phyloP scores from a whole-genome alignment of 331 rosid genomes.

The Cucumis variabilis region DNA sequence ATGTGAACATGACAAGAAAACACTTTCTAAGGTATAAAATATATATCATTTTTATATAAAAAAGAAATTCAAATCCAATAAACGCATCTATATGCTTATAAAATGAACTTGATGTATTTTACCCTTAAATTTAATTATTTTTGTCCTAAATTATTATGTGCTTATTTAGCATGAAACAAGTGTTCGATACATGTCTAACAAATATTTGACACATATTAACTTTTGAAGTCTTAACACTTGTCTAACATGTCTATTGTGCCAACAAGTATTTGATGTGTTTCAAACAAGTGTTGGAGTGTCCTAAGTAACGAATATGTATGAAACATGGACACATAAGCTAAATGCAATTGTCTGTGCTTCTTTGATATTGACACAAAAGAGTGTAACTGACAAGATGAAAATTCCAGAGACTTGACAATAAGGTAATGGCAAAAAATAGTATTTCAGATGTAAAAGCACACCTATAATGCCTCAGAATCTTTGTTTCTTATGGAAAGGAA shows the following conservation, averaged over 20 bases:
- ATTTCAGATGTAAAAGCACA: constrained; percentile 30
- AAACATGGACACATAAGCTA: not conserved
- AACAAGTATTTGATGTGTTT: not conserved
- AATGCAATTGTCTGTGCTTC: not conserved
- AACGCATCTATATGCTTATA: not conserved
- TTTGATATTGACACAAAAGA: not conserved
- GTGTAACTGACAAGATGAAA: not conserved
- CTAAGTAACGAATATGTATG: not conserved
- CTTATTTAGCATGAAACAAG: not conserved
- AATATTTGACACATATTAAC: not conserved
- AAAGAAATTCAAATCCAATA: not conserved
- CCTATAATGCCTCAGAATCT: constrained; percentile 61
- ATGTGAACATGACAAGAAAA: not conserved
- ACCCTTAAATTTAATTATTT: not conserved
- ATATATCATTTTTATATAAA: not conserved
- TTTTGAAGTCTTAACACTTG: not conserved
- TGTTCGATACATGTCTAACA: not conserved
- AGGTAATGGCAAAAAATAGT: not conserved
- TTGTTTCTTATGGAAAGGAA: constrained; percentile 72
- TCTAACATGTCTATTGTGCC: not conserved
- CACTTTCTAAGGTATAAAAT: not conserved
- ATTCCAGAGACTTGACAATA: not conserved
- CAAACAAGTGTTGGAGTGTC: not conserved
- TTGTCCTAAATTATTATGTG: not conserved
- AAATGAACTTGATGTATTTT: not conserved